Base-by-base conservation (phyloP, 352 stramenopile genomes). In the Phytophthora vignae region DNA sequence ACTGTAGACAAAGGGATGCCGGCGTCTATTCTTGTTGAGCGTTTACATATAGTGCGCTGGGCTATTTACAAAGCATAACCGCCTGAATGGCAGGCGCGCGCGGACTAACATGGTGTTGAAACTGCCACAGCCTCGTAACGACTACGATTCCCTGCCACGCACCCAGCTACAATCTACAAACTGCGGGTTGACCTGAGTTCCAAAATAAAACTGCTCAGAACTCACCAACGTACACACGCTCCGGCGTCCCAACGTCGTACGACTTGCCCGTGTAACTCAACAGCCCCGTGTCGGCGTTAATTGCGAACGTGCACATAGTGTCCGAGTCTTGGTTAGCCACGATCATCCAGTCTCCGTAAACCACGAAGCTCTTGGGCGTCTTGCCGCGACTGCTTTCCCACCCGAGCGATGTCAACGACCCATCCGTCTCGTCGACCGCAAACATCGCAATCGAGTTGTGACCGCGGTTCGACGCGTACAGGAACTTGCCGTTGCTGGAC, bases 391-490 rank as follows among this genome's bases (percentile, higher is more conserved):
- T 81, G 11, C 27, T 58, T 53, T 81, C 71, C 64, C 71, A 74
- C 29, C 69, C 78, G 4, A 84, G 22, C 0, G 58, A 14, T 48
- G 73, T 69, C 52, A 88, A 58, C 52, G 71, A 66, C 11, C 73
- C 76, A 33, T 73, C 46, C 29, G 54, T 46, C 27, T 63, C 53
- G 33, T 68, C 55, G 49, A 90, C 55, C 19, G 56, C 54, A 67
- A 86, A 90, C 15, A 84, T 82, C 15, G 81, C 77, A 42, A 91
- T 86, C 33, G 76, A 85, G 62, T 91, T 70, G 74, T 91, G 79
- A 22, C 73, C 77, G 54, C 81, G 83, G 69, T 88, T 91, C n/a
- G 83, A 90, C n/a, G 73, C 61, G 71, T 87, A 91, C 12, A 91
- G 31, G 38, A 86, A 91, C 17, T 78, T 76, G 31, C 78, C 81